These are phyloP conservation scores for Candida michaelii DNA, from an alignment of 805 yeast species.

Conservation along the genomic window DNA sequence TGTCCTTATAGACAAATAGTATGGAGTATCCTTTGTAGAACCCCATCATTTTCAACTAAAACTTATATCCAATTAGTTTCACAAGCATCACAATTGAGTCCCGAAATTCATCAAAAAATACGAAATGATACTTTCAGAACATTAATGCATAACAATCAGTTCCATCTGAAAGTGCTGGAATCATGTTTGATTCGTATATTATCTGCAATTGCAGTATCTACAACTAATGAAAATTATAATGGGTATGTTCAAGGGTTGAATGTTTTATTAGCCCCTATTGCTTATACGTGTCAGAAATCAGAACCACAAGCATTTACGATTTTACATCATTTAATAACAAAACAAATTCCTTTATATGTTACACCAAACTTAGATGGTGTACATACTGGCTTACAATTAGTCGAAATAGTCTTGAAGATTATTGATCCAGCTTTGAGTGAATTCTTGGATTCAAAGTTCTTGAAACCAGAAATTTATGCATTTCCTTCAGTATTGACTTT, in stretches of 20 bases:
- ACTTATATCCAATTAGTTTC: slow-evolving; percentile 50
- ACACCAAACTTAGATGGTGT: slow-evolving; percentile 79
- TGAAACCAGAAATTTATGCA: slow-evolving; percentile 85
- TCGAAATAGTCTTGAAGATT: slow-evolving; percentile 69
- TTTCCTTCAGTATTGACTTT: slow-evolving; percentile 80
- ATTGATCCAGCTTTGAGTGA: slow-evolving; percentile 72
- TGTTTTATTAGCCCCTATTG: slow-evolving; percentile 79
- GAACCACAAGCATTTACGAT: slow-evolving; percentile 85
- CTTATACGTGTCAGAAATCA: slow-evolving; percentile 64
- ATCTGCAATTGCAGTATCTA: slow-evolving; percentile 65
- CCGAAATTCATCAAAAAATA: slow-evolving; percentile 64
- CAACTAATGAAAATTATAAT: slow-evolving; percentile 15
- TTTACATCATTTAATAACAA: slow-evolving; percentile 59
- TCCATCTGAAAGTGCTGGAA: slow-evolving; percentile 68
- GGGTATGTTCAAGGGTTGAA: slow-evolving; percentile 92
- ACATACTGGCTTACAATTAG: slow-evolving; percentile 68
- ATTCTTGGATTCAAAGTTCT: slow-evolving; percentile 57
- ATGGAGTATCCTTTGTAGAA: slow-evolving; percentile 76
- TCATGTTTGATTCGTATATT: slow-evolving; percentile 64
- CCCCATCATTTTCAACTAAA: slow-evolving; percentile 56
- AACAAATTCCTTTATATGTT: slow-evolving; percentile 74
- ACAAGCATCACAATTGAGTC: slow-evolving; percentile 48
- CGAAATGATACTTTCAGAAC: slow-evolving; percentile 86
- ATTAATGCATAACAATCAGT: slow-evolving; percentile 66
- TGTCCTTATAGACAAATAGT: slow-evolving; percentile 73